Evolutionary conservation across 169 alveolate species (phyloP), one percentile per base, ranked within the genome.

Genomic region (Eimeria sp.): DNA sequence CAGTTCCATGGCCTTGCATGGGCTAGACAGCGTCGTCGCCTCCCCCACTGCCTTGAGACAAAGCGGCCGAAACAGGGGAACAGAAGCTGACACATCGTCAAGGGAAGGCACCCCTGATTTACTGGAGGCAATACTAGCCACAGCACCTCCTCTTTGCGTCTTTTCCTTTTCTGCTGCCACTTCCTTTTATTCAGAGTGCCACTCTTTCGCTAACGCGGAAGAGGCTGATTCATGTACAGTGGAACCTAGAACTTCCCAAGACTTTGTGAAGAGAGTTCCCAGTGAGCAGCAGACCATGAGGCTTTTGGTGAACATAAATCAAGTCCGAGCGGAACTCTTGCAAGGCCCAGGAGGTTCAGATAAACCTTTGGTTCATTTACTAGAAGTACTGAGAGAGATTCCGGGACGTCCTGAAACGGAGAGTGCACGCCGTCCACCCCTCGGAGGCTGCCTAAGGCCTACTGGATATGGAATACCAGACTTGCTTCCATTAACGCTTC

Each of bases 361-460:
- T 4, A 57, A 63, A 43, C 70, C 34, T 58, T n/a, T 34, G 40
- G 34, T 43, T 22, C n/a, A 87, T 5, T 30, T 87, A 22, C 27
- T 14, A 63, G 82, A 58, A 27, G 5, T 43, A 14, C 7, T 22
- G 61, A 27, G 45, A 30, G 40, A 20, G 93, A 5, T 25, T 45
- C 5, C 18, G 49, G 30, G 78, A 22, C 16, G 1, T 27, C 40
- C 49, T 40, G 83, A 40, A 25, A 43, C 18, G 47, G 82, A 43
- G 1, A 45, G 5, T n/a, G 20, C 30, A 58, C 67, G 65, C 14
- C 80, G 51, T 45, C 93, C 83, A 34, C 34, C 58, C n/a, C 82
- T 34, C 27, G 93, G 83, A 58, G 40, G 93, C 20, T 63, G 93
- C 82, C 45, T 87, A 34, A 87, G 83, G 63, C 93, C 93, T 30